These are phyloP conservation scores for Ceratocystis papillata DNA, from an alignment of 2,329 filamentous ascomycete genomes.

Conservation along the genomic window DNA sequence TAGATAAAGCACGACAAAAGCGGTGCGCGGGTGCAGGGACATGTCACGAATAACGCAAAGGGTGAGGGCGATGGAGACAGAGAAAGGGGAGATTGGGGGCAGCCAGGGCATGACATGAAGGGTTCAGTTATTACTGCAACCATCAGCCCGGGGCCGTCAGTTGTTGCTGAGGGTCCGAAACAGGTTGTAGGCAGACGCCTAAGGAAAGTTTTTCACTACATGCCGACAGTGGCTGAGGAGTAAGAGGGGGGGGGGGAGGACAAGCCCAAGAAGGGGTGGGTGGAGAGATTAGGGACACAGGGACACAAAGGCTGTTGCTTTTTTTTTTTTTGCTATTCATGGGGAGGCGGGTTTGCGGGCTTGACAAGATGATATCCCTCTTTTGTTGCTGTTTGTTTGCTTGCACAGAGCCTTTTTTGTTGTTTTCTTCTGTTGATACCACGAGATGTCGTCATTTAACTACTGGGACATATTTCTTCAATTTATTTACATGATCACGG, in stretches of 20 bases:
- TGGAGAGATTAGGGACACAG: not conserved
- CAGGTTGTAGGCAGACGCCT: not conserved
- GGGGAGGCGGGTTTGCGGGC: not conserved
- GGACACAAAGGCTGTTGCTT: constrained; percentile 11
- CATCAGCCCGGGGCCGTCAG: not conserved
- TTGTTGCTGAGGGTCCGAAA: not conserved
- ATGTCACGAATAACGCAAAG: not conserved
- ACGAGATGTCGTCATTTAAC: not conserved
- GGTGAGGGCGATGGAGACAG: not conserved
- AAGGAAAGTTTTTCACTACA: not conserved
- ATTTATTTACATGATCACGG: constrained; percentile 7
- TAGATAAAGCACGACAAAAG: constrained; percentile 14
- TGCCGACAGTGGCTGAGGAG: constrained; percentile 12
- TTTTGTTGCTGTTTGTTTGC: not conserved
- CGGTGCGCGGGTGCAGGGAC: not conserved
- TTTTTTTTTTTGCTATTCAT: not conserved
- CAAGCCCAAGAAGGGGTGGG: not conserved
- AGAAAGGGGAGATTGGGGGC: not conserved
- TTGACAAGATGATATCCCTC: constrained; percentile 8
- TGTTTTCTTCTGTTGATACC: constrained; percentile 8
- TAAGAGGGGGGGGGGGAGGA: not conserved
- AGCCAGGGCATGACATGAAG: not conserved
- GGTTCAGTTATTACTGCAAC: constrained; percentile 4
- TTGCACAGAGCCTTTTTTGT: not conserved
- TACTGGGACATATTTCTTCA: not conserved